Evolutionary conservation across 1,284 basidiomycete species (phyloP).

Genomic region (Takashimella koratensis): DNA sequence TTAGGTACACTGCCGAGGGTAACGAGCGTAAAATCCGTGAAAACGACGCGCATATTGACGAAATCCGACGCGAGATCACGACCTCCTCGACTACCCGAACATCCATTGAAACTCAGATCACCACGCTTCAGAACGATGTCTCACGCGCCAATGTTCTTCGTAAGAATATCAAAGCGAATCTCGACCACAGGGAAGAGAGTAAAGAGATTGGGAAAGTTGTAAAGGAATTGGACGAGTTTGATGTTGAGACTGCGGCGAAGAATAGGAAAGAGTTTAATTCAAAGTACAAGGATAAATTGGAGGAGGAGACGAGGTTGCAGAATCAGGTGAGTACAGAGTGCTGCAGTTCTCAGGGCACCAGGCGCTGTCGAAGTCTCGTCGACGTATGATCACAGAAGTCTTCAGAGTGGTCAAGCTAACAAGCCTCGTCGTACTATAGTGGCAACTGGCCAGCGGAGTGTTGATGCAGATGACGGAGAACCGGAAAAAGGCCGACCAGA

Average conservation of each 20-base stretch:
- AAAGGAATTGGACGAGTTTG: constrained; percentile 66
- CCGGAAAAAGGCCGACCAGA: constrained; percentile 63
- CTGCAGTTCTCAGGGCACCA: too few relatives aligned
- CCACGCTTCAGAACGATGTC: constrained; percentile 52
- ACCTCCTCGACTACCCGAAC: constrained; percentile 56
- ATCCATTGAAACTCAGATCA: constrained; percentile 59
- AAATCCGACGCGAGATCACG: constrained; percentile 45
- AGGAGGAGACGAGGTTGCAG: constrained; percentile 49
- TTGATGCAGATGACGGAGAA: constrained; percentile 70
- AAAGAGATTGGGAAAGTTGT: constrained; percentile 66
- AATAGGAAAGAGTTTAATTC: constrained; percentile 78
- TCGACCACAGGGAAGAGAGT: constrained; percentile 68
- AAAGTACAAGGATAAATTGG: constrained; percentile 68
- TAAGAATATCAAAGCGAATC: constrained; percentile 78
- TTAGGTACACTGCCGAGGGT: constrained; percentile 70
- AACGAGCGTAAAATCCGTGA: constrained; percentile 62
- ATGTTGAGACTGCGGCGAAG: constrained; percentile 76
- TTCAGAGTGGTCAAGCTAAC: background rate
- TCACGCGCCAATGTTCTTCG: constrained; percentile 61
- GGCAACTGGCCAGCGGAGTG: constrained; percentile 75
- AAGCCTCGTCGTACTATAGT: constrained; percentile 57
- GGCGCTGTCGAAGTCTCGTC: constrained; percentile 44
- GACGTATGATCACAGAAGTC: constrained; percentile 43
- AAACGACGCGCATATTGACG: constrained; percentile 57
- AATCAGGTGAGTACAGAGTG: constrained; percentile 57